Base-by-base conservation (phyloP, 352 stramenopile genomes). In the Globisporangium abappressorium region DNA sequence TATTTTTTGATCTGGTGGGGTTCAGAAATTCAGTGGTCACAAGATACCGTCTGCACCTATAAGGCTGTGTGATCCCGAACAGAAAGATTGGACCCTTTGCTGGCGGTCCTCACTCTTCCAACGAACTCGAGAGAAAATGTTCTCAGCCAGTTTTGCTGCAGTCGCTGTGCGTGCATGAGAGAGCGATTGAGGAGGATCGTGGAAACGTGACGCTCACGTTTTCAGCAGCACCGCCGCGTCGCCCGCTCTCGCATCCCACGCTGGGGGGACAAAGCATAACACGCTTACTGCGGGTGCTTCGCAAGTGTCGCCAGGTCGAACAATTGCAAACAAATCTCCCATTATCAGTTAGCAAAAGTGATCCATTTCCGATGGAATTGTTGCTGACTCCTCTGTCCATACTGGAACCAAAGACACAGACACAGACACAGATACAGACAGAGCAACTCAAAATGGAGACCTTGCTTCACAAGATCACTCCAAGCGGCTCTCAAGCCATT, bases 171-270 rank as follows among this genome's bases (percentile, higher is more conserved):
- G 43, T 0, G 20, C 43, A 15, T 2, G 53, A 58, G 12, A 9
- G 53, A 58, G 26, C 11, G 18, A 6, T 26, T 58, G 53, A 8
- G 15, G 28, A 30, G 11, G 9, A 14, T 60, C 28, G 30, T 60
- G 9, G 18, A 18, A 22, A 46, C 55, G 55, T 36, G 55, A n/a
- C 7, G 55, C 55, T 60, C 55, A 60, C 55, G 55, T 24, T 60
- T 36, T n/a, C 55, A 43, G 30, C 3, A 1, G 15, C 55, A 28
- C 30, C 20, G 55, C 28, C 43, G 15, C 55, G 55, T 18, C 20
- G 55, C 28, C 43, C 2, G 18, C 43, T 5, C 7, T 9, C 7
- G 5, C 15, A 11, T 51, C 18, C 18, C 43, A n/a, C 5, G 9
- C 18, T 11, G 5, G 18, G 24, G 1, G 18, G 18, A 51, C 43